phyloP scores from a whole-genome alignment of 2,329 filamentous ascomycete genomes.

The Cryphonectria naterciae region DNA sequence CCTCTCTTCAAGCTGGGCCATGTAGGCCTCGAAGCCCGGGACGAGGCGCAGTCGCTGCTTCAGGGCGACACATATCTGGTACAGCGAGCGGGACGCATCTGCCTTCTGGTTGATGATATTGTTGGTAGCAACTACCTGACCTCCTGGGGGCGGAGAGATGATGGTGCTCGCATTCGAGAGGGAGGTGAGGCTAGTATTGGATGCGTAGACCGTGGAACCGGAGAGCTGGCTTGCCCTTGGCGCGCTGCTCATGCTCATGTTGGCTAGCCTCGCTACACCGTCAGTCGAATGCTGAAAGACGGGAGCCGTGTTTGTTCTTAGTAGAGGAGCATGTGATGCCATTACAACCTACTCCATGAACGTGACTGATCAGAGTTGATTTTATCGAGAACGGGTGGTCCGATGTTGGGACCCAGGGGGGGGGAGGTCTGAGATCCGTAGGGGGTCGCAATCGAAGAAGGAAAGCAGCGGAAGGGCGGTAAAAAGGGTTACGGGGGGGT shows the following conservation, averaged over 20 bases:
- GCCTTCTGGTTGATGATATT: conserved; percentile 98
- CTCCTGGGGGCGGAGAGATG: conserved; percentile 50
- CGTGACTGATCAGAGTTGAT: conserved; percentile 19
- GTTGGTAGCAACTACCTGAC: conserved; percentile 74
- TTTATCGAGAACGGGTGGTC: conserved; percentile 16
- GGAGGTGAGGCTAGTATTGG: conserved; percentile 56
- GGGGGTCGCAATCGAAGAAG: conserved; percentile 11
- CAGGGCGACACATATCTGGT: conserved; percentile 89
- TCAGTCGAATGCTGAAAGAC: conserved; percentile 55
- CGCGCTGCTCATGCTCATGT: conserved; percentile 58
- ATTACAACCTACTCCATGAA: conserved; percentile 45
- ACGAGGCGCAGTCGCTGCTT: conserved; percentile 82
- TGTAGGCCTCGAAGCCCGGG: conserved; percentile 76
- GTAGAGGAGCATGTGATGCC: conserved; percentile 60
- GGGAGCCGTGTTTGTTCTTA: conserved; percentile 63
- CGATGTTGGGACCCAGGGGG: conserved; percentile 16
- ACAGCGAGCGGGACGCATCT: conserved; percentile 87
- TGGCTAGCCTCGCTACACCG: conserved; percentile 49
- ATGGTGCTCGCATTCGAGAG: conserved; percentile 50
- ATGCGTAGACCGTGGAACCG: conserved; percentile 60
- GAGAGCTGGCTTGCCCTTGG: conserved; percentile 66
- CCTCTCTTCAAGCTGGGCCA: conserved; percentile 72
- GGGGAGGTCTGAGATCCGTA: conserved; percentile 7
- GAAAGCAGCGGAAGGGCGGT: conserved; percentile 1
- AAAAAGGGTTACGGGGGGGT: not conserved